These are phyloP conservation scores for Aphanomyces euteiches DNA, from an alignment of 352 stramenopile genomes.

Conservation along the genomic window DNA sequence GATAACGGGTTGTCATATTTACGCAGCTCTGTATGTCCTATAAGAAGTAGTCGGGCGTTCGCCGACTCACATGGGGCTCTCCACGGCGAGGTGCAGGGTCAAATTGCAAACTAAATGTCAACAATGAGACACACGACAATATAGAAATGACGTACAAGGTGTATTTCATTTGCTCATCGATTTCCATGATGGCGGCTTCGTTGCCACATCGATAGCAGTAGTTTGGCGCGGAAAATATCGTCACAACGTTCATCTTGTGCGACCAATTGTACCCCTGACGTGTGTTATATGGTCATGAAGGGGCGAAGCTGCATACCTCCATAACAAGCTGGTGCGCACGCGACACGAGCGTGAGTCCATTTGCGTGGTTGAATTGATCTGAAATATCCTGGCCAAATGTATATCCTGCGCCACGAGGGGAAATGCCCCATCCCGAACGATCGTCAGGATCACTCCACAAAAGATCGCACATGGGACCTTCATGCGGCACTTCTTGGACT, in stretches of 20 bases:
- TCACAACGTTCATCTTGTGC: conserved; percentile 96
- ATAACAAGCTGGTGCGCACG: conserved; percentile 95
- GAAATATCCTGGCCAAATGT: conserved; percentile 91
- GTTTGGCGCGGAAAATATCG: conserved; percentile 98
- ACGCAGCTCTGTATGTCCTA: conserved; percentile 46
- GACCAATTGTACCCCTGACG: conserved; percentile 90
- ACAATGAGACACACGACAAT: neutral
- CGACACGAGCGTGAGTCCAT: conserved; percentile 89
- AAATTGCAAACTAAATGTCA: conserved; percentile 85
- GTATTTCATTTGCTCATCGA: conserved; percentile 94
- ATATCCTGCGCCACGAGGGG: conserved; percentile 88
- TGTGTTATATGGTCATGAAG: neutral
- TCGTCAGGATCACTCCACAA: conserved; percentile 97
- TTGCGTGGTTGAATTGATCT: conserved; percentile 92
- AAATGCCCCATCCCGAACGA: conserved; percentile 93
- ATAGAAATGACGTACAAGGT: conserved; percentile 80
- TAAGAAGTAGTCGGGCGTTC: conserved; percentile 95
- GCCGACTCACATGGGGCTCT: conserved; percentile 89
- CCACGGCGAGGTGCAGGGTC: conserved; percentile 90
- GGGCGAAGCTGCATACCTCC: conserved; percentile 61
- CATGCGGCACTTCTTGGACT: conserved; percentile 94
- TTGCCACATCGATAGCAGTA: conserved; percentile 99
- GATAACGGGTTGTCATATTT: neutral
- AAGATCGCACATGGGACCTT: conserved; percentile 97
- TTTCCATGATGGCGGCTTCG: conserved; percentile 96